These are phyloP conservation scores for Xylaria nigripes DNA, from an alignment of 495 filamentous ascomycete genomes.

Conservation along the genomic window DNA sequence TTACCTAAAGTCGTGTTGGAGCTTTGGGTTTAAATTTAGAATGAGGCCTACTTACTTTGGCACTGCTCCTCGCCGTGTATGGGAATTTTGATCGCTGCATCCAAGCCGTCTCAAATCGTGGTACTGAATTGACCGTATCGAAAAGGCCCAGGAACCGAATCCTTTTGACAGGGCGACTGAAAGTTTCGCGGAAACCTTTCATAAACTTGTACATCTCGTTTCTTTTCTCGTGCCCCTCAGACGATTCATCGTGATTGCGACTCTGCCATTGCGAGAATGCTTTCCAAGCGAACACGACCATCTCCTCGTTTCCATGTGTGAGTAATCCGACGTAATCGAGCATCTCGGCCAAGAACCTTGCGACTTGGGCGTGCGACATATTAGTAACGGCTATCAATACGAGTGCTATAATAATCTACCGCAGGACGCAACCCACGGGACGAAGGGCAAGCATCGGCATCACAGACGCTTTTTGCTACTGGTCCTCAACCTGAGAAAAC, in stretches of 20 bases:
- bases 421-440: too few species aligned
- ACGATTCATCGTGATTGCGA: constrained; percentile 49
- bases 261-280: constrained; percentile 81
- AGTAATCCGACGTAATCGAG: constrained; percentile 74
- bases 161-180: constrained; percentile 65
- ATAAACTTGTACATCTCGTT: constrained; percentile 63
- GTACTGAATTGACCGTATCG: constrained; percentile 76
- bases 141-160: constrained; percentile 66
- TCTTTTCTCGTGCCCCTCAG: constrained; percentile 47
- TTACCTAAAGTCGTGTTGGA: constrained; percentile 28
- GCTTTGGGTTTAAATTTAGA: constrained; percentile 43
- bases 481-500: not conserved
- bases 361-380: constrained; percentile 36
- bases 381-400: not conserved
- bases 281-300: constrained; percentile 80
- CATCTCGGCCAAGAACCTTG: constrained; percentile 82
- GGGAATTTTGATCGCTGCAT: constrained; percentile 77
- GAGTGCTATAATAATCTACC: too few species aligned
- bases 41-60: constrained; percentile 44
- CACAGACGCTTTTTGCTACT: not conserved
- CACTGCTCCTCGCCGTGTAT: constrained; percentile 71
- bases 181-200: constrained; percentile 78
- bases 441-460: too few species aligned
- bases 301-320: constrained; percentile 78
- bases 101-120: constrained; percentile 75